Conservation (phyloP, 768 basidiomycete species). For the Hypholoma sublateritium region DNA sequence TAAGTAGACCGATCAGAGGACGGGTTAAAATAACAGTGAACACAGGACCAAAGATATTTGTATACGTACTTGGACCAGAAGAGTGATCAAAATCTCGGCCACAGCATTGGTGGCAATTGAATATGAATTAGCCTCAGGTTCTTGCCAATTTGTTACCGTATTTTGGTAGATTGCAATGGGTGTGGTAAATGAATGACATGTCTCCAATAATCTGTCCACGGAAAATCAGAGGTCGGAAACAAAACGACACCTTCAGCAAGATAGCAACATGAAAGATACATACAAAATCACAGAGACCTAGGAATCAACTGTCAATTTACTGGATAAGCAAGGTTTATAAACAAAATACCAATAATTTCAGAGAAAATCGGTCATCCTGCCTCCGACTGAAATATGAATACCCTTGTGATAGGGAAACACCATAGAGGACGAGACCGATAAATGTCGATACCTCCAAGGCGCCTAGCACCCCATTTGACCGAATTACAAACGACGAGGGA, state of each 20-base stretch:
- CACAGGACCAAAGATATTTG: background rate
- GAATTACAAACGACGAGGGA: background rate
- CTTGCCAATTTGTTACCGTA: slow-evolving; percentile 13
- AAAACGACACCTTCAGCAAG: background rate
- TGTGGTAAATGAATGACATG: slow-evolving; percentile 14
- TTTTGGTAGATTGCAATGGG: slow-evolving; percentile 14
- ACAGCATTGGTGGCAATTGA: slow-evolving; percentile 9
- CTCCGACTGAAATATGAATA: slow-evolving; percentile 9
- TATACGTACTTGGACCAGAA: slow-evolving; percentile 12
- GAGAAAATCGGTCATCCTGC: background rate
- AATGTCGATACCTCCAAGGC: background rate
- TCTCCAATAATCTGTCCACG: slow-evolving; percentile 9
- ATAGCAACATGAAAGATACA: background rate
- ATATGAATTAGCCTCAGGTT: slow-evolving; percentile 15
- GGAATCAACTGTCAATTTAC: no score
- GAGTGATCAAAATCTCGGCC: slow-evolving; percentile 14
- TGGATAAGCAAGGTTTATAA: background rate
- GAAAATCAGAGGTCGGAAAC: background rate
- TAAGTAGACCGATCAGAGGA: no score
- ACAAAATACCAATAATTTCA: slow-evolving; percentile 9
- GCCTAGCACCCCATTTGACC: background rate
- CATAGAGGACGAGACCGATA: slow-evolving; percentile 3
- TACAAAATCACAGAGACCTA: background rate
- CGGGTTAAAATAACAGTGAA: background rate
- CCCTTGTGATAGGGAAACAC: slow-evolving; percentile 3